Base-by-base conservation (phyloP, 768 basidiomycete species). In the Rhodotorula graminis region DNA sequence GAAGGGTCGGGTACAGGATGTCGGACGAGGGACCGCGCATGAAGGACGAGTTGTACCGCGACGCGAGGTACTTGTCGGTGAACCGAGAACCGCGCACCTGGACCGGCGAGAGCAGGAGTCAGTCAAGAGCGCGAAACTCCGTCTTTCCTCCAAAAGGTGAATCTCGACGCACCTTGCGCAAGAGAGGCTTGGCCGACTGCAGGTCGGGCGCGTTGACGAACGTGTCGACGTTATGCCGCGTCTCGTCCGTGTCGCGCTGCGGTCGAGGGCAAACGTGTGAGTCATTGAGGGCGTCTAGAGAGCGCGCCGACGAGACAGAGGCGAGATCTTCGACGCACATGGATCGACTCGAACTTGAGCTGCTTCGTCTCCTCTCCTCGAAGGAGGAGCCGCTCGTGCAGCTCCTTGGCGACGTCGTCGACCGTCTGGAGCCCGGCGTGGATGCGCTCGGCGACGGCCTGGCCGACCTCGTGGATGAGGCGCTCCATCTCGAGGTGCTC, bases 401-500 rank as follows among this genome's bases (percentile, higher is more conserved):
- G 83, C 82, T 96, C 94, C 47, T 88, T 86, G 21, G 95, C 95
- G 29, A 98, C 93, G 70, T 97, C 94, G 80, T 98, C 95, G 29
- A 98, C 94, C 77, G 90, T 93, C 81, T 96, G 90, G 81, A 95
- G 90, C 75, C 92, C 91, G 31, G 91, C 90, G 18, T 92, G 86
- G 80, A 98, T 92, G 64, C 94, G 87, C 77, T 91, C 88, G 14
- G 93, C 93, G 15, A 98, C 93, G 16, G 93, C 93, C 69, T 89
- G 86, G 27, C 95, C 95, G 61, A 98, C 93, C 82, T 98, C 95
- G 50, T 88, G 88, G 68, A 98, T 92, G 52, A 98, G 85, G 44
- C 93, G 87, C 79, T 98, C 95, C 95, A 98, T 95, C 81, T 98
- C 95, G 71, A 97, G 87, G 78, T 97, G 96, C 83, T 98, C 95